phyloP scores from a whole-genome alignment of 768 basidiomycete species.

The Cystobasidiopsis lactophilus region DNA sequence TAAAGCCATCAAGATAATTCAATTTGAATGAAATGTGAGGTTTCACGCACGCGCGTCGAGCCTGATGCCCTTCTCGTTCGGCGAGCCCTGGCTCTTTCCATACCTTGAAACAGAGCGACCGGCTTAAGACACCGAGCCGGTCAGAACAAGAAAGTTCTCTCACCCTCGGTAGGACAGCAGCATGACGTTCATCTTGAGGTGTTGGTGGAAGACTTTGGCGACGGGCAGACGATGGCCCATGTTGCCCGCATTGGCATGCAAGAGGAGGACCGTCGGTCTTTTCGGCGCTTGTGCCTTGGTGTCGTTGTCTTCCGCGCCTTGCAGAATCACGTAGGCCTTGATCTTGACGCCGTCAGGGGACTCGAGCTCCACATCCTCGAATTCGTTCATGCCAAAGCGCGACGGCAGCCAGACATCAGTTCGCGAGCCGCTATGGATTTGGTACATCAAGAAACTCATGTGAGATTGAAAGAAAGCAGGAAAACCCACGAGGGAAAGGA shows the following conservation, averaged over 20 bases:
- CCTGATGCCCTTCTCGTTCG: slow-evolving; percentile 29
- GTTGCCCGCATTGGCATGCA: slow-evolving; percentile 45
- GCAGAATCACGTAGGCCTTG: slow-evolving; percentile 53
- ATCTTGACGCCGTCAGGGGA: slow-evolving; percentile 53
- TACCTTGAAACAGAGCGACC: slow-evolving; percentile 35
- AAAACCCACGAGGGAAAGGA: slow-evolving; percentile 32
- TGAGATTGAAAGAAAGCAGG: background rate
- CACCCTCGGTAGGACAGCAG: slow-evolving; percentile 87
- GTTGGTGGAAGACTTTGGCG: slow-evolving; percentile 54
- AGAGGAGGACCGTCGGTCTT: slow-evolving; percentile 74
- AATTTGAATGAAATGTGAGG: background rate
- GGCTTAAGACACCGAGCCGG: slow-evolving; percentile 2
- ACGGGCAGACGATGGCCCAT: slow-evolving; percentile 65
- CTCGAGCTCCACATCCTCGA: slow-evolving; percentile 47
- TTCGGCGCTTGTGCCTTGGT: slow-evolving; percentile 6
- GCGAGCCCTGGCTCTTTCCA: slow-evolving; percentile 69
- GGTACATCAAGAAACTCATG: background rate
- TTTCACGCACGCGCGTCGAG: slow-evolving; percentile 62
- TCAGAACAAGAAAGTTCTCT: slow-evolving; percentile 17
- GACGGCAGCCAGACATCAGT: background rate
- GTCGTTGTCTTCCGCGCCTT: slow-evolving; percentile 26
- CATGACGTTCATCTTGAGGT: slow-evolving; percentile 76
- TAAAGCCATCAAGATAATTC: background rate
- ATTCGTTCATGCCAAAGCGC: slow-evolving; percentile 30
- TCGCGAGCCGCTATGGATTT: background rate